A percentile compares a stretch with the other conserved stretches of the same genome.
Evolutionary conservation across 1,284 basidiomycete species (phyloP).

Genomic region (Termitomyces sp.): DNA sequence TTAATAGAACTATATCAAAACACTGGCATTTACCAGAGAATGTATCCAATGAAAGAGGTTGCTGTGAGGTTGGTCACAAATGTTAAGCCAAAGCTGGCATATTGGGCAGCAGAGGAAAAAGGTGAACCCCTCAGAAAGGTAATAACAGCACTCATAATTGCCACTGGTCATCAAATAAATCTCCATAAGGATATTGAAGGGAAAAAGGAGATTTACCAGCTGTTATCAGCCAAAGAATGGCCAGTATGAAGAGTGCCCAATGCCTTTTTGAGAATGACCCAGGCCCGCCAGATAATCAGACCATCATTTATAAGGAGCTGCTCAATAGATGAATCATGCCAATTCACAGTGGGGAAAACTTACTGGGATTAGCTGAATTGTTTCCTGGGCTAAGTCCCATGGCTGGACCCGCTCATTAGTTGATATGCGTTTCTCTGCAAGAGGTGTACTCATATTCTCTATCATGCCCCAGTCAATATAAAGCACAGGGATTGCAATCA

Average conservation of each 20-base stretch:
- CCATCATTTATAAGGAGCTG: neutral
- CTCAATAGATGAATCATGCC: neutral
- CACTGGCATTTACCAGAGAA: neutral
- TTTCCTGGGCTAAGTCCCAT: neutral
- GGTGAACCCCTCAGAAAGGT: too few relatives aligned
- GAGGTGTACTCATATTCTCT: neutral
- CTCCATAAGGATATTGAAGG: neutral
- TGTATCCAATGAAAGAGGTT: neutral
- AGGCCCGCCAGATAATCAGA: neutral
- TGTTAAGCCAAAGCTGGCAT: neutral
- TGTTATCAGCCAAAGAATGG: neutral
- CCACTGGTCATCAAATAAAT: too few relatives aligned
- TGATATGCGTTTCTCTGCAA: neutral
- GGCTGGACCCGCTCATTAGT: neutral
- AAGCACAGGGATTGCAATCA: neutral
- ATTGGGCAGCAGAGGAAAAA: too few relatives aligned
- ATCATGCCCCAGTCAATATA: neutral
- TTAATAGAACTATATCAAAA: neutral
- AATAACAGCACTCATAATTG: too few relatives aligned
- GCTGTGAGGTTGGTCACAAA: neutral
- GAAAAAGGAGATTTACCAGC: neutral
- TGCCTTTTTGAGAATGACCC: neutral
- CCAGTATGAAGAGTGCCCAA: neutral
- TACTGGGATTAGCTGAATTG: neutral
- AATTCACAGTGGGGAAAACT: fast-evolving